Evolutionary conservation across 164 flowering plant species (phyloP), one percentile per base, ranked within the genome.

Genomic region (Vitis rupestris): DNA sequence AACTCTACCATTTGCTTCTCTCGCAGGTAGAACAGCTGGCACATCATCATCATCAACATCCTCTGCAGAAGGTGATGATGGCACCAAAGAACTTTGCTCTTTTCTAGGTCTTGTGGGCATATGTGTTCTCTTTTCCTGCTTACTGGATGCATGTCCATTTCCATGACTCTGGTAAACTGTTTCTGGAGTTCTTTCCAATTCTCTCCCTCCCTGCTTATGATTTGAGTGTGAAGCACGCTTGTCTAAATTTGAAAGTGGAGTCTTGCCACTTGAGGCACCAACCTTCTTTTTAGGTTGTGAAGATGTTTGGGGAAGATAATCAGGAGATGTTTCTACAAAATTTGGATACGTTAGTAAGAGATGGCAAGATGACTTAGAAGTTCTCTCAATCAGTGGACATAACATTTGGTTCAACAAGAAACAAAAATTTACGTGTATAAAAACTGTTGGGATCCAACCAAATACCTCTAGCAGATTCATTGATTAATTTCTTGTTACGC

Each of bases 11-110:
- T 65, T 73, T 23, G 59, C 70, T 51, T n/a, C 50, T 54, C 64
- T 63, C 15, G 62, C 73, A 59, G 70, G 70, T 49, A 17, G n/a
- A 54, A 3, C 50, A 52, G 48, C 53, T 54, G 48, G 73, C 69
- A 56, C 53, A 5, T 78, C 77, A 55, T 55, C 71, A 57, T 71
- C 84, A 73, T 72, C 69, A 29, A 51, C 73, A 65, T 76, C 82
- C 16, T 80, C 83, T 27, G 49, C 58, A 29, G 79, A 70, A 47
- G 81, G 66, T 37, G 81, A 76, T 47, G 77, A 49, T 54, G 73
- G 71, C 48, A 69, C 84, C 13, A 74, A 52, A 71, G 76, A 70
- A 71, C 51, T 70, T 44, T 65, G 16, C 71, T 58, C 74, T 61
- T 50, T 74, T 70, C 82, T 69, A 59, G 72, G 55, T 12, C 64